Base-by-base conservation (phyloP, 2,329 filamentous ascomycete species). In the Cercospora zeae-maydis region DNA sequence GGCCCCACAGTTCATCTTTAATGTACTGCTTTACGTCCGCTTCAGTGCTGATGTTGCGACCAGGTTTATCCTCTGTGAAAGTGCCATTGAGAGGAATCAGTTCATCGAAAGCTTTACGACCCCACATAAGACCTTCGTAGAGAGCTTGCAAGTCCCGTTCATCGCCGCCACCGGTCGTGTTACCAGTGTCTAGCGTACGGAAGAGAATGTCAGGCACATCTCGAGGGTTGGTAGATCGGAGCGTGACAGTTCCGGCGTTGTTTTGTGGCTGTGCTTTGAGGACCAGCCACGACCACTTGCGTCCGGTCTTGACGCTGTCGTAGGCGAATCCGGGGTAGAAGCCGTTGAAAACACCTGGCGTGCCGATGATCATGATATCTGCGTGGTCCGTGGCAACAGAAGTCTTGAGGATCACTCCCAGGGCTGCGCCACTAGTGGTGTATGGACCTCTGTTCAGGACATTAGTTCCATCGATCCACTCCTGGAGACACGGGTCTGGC, bases 241-340 rank as follows among this genome's bases (percentile, higher is more conserved):
- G 82, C 2, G 75, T 81, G 3, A 92, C 88, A 1, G 81, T 83
- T 6, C 89, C 89, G 4, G 74, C 79, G 73, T 74, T 75, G 72
- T 90, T 89, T 56, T 84, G 82, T 0, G 87, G 82, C 69, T 88
- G 86, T 0, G 83, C 82, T 75, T 88, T 88, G 56, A 91, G 78
- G 2, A 82, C 80, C 8, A 76, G 75, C 81, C 81, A 83, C 10
- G 78, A 76, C 76, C 78, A 82, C 63, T 80, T 77, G 34, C 77
- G 78, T 2, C 76, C 76, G 52, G 76, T 79, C 1, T 75, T 72
- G 1, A 80, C 75, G 2, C 79, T 76, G 65, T 81, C 78, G 21
- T 77, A 70, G 1, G 80, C 78, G 66, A 82, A 87, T 16, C 80
- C 79, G 0, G 83, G 83, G 75, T 82, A 85, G 75, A 85, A 84